Evolutionary conservation across 768 basidiomycete species (phyloP).

Genomic region (Termitomyces bulborhizus): DNA sequence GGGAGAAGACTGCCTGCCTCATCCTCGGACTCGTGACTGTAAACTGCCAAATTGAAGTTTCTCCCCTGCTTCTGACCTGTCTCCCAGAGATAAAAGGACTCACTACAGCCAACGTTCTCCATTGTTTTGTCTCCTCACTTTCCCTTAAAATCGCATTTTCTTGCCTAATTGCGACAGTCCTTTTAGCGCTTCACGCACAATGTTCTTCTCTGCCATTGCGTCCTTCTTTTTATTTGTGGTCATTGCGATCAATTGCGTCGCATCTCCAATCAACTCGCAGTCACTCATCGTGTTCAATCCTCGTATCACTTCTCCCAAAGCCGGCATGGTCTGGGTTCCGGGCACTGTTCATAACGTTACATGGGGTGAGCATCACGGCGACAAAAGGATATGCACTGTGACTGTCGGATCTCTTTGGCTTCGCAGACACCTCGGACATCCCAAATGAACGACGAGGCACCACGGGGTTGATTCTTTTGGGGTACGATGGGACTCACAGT

Average conservation of each 20-base stretch:
- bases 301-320: constrained; percentile 16
- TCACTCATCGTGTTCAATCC: constrained; percentile 19
- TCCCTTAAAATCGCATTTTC: constrained; percentile 1
- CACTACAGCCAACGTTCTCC: neutral
- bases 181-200: neutral
- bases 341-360: constrained; percentile 18
- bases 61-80: constrained; percentile 5
- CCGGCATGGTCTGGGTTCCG: constrained; percentile 13
- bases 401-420: neutral
- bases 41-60: constrained; percentile 6
- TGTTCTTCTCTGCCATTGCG: constrained; percentile 10
- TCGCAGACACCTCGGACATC: constrained; percentile 22
- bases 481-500: constrained; percentile 24
- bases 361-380: constrained; percentile 15
- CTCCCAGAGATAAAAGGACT: constrained; percentile 8
- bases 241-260: constrained; percentile 5
- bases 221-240: constrained; percentile 6
- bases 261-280: constrained; percentile 6
- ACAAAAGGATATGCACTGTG: neutral
- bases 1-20: constrained; percentile 14
- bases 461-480: constrained; percentile 36
- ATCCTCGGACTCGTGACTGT: constrained; percentile 3
- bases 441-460: constrained; percentile 27
- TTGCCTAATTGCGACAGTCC: neutral
- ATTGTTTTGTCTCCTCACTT: neutral